Evolutionary conservation across 2,329 filamentous ascomycete genomes (phyloP).

Genomic region (Drechslerella coelobrocha): DNA sequence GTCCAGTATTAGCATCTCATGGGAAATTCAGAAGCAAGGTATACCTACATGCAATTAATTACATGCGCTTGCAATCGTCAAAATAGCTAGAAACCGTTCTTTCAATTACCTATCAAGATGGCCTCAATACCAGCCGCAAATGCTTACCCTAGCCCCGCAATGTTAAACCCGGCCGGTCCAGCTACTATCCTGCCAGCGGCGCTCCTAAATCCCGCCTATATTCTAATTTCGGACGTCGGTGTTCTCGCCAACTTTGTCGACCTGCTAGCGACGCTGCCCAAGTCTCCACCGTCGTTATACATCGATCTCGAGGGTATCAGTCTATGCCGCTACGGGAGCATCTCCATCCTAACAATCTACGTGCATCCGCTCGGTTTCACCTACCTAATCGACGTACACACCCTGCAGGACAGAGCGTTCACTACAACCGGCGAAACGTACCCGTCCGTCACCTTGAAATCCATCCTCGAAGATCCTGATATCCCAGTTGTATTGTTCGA

Average conservation of each 20-base stretch:
- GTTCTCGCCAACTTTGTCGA: slow-evolving; percentile 25
- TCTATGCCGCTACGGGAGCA: slow-evolving; percentile 59
- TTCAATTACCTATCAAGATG: too few species aligned
- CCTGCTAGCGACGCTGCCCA: slow-evolving; percentile 53
- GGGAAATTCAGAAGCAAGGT: too few species aligned
- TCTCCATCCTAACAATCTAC: slow-evolving; percentile 62
- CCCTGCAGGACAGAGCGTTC: slow-evolving; percentile 59
- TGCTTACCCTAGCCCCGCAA: too few species aligned
- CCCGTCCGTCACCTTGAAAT: slow-evolving; percentile 56
- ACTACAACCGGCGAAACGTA: slow-evolving; percentile 54
- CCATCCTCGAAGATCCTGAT: slow-evolving; percentile 60
- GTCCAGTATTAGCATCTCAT: too few species aligned
- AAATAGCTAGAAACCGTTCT: too few species aligned
- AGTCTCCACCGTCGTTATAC: slow-evolving; percentile 59
- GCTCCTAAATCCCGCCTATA: slow-evolving; percentile 3
- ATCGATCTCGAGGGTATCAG: slow-evolving; percentile 63
- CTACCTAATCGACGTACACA: slow-evolving; percentile 62
- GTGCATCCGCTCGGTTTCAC: slow-evolving; percentile 55
- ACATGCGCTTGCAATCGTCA: too few species aligned
- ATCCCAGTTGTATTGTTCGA: slow-evolving; percentile 67
- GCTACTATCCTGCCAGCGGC: too few species aligned
- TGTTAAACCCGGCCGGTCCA: too few species aligned
- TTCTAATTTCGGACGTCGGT: slow-evolving; percentile 22
- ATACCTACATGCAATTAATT: too few species aligned
- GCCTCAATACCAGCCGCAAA: too few species aligned